Evolutionary conservation across 1,284 basidiomycete genomes (phyloP).

Genomic region (Rugosomyces carneus): DNA sequence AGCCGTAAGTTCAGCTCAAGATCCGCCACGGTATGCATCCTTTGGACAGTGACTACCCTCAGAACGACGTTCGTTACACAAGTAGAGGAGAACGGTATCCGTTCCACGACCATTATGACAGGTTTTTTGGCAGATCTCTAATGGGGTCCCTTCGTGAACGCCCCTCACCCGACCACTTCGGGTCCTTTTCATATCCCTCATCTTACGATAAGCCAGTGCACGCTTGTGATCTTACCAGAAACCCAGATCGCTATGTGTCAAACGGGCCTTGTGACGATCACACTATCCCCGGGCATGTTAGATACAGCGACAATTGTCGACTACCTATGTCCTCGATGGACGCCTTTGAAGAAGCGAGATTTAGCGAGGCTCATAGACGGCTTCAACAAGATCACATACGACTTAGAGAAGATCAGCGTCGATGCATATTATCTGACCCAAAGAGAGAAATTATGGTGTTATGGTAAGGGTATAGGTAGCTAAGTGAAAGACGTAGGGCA

Average conservation of each 20-base stretch:
- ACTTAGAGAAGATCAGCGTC: constrained; percentile 1
- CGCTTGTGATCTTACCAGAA: neutral
- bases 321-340: neutral
- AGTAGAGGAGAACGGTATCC: too few species aligned
- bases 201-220: neutral
- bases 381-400: neutral
- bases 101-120: too few species aligned
- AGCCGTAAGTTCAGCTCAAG: neutral
- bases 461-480: constrained; percentile 24
- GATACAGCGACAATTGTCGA: neutral
- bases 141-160: too few species aligned
- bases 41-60: too few species aligned
- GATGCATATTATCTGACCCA: constrained; percentile 12
- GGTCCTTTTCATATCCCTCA: too few species aligned
- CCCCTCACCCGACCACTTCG: too few species aligned
- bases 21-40: too few species aligned
- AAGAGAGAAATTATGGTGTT: constrained; percentile 21
- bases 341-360: neutral
- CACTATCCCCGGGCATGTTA: neutral
- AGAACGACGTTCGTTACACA: too few species aligned
- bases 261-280: neutral
- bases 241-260: neutral
- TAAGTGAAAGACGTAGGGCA: constrained; percentile 17
- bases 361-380: neutral
- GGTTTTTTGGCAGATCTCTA: too few species aligned